A percentile compares a stretch with the other conserved stretches of the same genome.
Evolutionary conservation across 1,284 basidiomycete genomes (phyloP).

Genomic region (Austropuccinia psidii): DNA sequence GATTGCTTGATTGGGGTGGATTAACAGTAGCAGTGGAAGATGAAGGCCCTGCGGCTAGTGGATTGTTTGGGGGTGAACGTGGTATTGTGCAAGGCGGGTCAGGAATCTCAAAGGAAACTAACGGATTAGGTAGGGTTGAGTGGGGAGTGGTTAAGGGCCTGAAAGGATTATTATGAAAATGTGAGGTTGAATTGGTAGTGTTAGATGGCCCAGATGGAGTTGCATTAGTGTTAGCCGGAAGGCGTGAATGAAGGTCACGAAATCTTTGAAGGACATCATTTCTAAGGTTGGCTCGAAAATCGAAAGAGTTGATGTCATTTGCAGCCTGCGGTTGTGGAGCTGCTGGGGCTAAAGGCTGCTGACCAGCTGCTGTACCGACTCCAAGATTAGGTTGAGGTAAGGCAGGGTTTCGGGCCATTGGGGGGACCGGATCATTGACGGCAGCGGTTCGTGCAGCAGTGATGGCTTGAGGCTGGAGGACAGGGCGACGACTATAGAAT

Average conservation of each 20-base stretch:
- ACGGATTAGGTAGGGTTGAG: background rate
- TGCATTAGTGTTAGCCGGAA: background rate
- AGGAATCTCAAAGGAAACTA: conserved; percentile 19
- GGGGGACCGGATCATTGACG: background rate
- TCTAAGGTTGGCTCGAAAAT: background rate
- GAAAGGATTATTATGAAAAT: background rate
- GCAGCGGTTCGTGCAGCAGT: conserved; percentile 7
- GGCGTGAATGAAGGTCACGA: conserved; percentile 25
- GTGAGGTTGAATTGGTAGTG: background rate
- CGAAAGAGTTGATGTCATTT: background rate
- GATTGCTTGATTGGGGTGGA: background rate
- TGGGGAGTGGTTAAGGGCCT: background rate
- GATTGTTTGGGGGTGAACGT: background rate
- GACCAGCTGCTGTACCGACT: background rate
- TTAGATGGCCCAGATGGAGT: background rate
- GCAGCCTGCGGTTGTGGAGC: background rate
- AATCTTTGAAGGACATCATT: conserved; percentile 1
- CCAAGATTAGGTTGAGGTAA: too few relatives aligned
- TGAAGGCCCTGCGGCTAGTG: background rate
- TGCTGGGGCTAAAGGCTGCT: background rate
- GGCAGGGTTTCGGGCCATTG: too few relatives aligned
- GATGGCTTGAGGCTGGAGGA: conserved; percentile 11
- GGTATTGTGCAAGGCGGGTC: background rate
- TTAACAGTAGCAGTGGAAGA: background rate
- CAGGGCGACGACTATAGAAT: conserved; percentile 10